Base-by-base conservation (phyloP, 768 basidiomycete species). In the Tulasnella sp. region DNA sequence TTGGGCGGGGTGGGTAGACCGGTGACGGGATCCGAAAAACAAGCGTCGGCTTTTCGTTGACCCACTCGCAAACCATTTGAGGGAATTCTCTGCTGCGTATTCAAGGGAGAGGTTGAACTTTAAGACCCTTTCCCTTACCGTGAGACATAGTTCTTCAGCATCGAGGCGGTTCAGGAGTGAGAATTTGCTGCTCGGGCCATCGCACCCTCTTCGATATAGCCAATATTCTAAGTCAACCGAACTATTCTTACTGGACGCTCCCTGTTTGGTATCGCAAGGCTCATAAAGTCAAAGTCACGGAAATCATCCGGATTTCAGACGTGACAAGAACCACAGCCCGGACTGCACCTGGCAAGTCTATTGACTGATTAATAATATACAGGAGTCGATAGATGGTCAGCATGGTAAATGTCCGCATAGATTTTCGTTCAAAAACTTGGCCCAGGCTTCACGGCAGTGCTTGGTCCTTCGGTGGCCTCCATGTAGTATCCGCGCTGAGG, bases 281-380 rank as follows among this genome's bases (percentile, higher is more conserved):
- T n/a, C n/a, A n/a, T 12, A 18, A 69, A 28, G 20, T 14, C 37
- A 2, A 6, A 37, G 37, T 6, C 34, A 60, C 31, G 64, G 31
- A 14, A 69, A 69, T 20, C 34, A 18, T 16, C 58, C 58, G 11
- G 31, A 34, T n/a, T n/a, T n/a, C 31, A 14, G 14, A 11, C n/a
- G n/a, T n/a, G n/a, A 28, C 64, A 14, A 18, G 34, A 37, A 34
- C n/a, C 60, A 28, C 2, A 12, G 8, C 0, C 12, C 16, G 7
- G 34, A 69, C 31, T 37, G 64, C 64, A 69, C 64, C 64, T 34
- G 64, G 64, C 64, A 37, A 69, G 64, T 69, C 64, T 24, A 69
- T 69, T 69, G 34, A 69, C 24, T 28, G 14, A 16, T 31, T 37
- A 6, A 37, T 69, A 37, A 16, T 18, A 31, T 18, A 69, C 34